phyloP scores from a whole-genome alignment of 2,329 filamentous ascomycete species.

The Trichoderma sp. region DNA sequence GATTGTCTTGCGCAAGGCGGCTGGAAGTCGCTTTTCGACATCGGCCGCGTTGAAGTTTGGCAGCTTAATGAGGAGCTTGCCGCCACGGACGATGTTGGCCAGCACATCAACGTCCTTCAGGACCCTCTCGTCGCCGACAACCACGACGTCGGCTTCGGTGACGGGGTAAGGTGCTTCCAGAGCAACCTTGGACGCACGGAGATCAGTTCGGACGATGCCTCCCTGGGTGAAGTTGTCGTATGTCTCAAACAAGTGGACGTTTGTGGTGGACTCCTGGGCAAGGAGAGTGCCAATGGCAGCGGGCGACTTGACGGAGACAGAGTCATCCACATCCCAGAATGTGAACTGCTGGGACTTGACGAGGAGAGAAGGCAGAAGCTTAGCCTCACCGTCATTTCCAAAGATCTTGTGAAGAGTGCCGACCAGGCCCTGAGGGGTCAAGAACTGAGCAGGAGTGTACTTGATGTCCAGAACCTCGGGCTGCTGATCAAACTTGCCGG shows the following conservation, averaged over 20 bases:
- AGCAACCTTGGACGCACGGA: slow-evolving; percentile 77
- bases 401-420: slow-evolving; percentile 49
- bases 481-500: slow-evolving; percentile 58
- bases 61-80: slow-evolving; percentile 72
- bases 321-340: slow-evolving; percentile 89
- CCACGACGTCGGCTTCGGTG: slow-evolving; percentile 72
- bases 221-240: slow-evolving; percentile 68
- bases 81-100: slow-evolving; percentile 64
- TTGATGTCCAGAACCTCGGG: slow-evolving; percentile 79
- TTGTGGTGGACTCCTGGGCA: slow-evolving; percentile 69
- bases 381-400: slow-evolving; percentile 52
- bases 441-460: slow-evolving; percentile 67
- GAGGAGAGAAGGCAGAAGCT: slow-evolving; percentile 41
- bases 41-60: slow-evolving; percentile 83
- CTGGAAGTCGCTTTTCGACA: slow-evolving; percentile 78
- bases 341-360: slow-evolving; percentile 75
- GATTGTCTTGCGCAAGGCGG: slow-evolving; percentile 66
- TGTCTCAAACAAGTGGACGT: slow-evolving; percentile 59
- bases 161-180: slow-evolving; percentile 83
- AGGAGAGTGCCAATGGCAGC: slow-evolving; percentile 54
- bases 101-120: slow-evolving; percentile 74
- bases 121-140: slow-evolving; percentile 76
- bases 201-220: slow-evolving; percentile 77
- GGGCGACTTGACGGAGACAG: slow-evolving; percentile 62
- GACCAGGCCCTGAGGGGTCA: slow-evolving; percentile 55